A percentile compares a stretch with the other conserved stretches of the same genome.
Evolutionary conservation across 495 filamentous ascomycete species (phyloP).

Genomic region (Aspergillus campestris): DNA sequence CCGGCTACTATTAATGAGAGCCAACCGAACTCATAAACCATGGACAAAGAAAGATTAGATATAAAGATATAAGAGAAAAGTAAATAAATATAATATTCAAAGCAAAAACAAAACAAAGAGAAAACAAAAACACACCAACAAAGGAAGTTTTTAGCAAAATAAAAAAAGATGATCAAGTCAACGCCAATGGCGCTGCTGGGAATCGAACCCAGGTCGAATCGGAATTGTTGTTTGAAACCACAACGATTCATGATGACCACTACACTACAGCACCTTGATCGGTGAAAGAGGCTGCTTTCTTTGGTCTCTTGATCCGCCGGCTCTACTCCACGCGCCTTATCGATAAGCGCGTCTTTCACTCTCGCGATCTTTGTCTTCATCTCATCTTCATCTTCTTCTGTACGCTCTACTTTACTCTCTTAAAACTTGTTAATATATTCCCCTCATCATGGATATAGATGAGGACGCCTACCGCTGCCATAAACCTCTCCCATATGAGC

Average conservation of each 20-base stretch:
- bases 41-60: too few relatives aligned
- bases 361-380: too few relatives aligned
- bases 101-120: conserved; percentile 2
- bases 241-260: conserved; percentile 22
- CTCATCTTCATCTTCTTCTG: too few relatives aligned
- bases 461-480: conserved; percentile 41
- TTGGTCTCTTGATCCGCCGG: not conserved
- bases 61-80: too few relatives aligned
- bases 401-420: too few relatives aligned
- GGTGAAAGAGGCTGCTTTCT: not conserved
- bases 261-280: conserved; percentile 22
- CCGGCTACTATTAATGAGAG: too few relatives aligned
- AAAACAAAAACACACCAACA: too few relatives aligned
- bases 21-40: too few relatives aligned
- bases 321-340: conserved; percentile 8
- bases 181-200: conserved; percentile 27
- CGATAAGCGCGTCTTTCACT: conserved; percentile 18
- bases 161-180: not conserved
- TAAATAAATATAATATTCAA: too few relatives aligned
- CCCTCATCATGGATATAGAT: too few relatives aligned
- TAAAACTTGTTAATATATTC: too few relatives aligned
- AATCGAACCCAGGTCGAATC: conserved; percentile 38
- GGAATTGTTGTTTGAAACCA: conserved; percentile 9
- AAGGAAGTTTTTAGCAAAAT: not conserved
- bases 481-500: conserved; percentile 48